phyloP scores from a whole-genome alignment of 2,329 filamentous ascomycete genomes.

The Dactylellina leptospora region DNA sequence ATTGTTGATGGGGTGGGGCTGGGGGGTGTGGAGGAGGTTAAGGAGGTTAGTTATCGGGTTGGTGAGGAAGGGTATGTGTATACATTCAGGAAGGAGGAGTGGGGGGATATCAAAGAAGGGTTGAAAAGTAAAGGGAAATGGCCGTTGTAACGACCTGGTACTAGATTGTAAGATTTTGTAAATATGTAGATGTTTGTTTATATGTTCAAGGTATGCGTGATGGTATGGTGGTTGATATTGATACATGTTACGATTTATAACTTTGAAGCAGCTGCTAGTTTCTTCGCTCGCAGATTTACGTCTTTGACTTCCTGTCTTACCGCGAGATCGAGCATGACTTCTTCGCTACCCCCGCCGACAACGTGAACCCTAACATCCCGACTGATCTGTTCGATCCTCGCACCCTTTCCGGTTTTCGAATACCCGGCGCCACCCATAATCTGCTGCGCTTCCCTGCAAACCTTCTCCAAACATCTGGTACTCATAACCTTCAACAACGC shows the following conservation, averaged over 20 bases:
- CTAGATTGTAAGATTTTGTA: too few relatives aligned
- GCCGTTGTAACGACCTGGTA: neutral
- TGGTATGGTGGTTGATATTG: neutral
- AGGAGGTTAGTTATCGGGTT: conserved; percentile 2
- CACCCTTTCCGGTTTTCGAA: conserved; percentile 64
- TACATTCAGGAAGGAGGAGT: neutral
- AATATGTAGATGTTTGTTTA: too few relatives aligned
- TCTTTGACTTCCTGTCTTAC: conserved; percentile 66
- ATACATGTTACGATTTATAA: neutral
- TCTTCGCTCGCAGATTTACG: conserved; percentile 24
- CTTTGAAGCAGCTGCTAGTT: conserved; percentile 2
- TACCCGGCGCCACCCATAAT: conserved; percentile 67
- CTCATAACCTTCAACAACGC: conserved; percentile 66
- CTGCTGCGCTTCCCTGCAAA: conserved; percentile 67
- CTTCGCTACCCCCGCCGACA: conserved; percentile 75
- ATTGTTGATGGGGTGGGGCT: conserved; percentile 3
- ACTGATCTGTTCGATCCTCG: conserved; percentile 66
- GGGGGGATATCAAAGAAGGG: neutral
- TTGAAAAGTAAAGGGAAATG: neutral
- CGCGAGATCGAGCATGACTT: conserved; percentile 75
- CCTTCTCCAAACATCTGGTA: conserved; percentile 66
- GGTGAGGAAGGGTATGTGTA: conserved; percentile 6
- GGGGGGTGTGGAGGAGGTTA: neutral
- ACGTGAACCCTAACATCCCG: conserved; percentile 71
- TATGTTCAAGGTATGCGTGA: too few relatives aligned